Base-by-base conservation (phyloP, 2,329 filamentous ascomycete species). In the Colletotrichum sp. region DNA sequence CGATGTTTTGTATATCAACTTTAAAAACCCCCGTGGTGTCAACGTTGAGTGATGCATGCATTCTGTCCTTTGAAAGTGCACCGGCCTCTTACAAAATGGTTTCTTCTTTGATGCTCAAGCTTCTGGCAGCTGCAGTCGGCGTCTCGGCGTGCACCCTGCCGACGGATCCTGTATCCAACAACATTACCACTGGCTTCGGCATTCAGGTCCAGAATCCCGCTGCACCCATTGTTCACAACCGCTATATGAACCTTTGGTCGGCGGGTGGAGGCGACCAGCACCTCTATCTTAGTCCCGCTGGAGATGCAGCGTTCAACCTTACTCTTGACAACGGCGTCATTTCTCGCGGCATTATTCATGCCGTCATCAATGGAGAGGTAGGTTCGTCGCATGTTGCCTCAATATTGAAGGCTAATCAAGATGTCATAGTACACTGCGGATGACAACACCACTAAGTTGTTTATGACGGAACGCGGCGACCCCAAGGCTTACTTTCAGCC, bases 401-500 rank as follows among this genome's bases (percentile, higher is more conserved):
- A 52, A 36, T 12, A 6, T 32, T 24, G n/a, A 24, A 67, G 16
- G 13, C 16, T 18, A 6, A 13, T 52, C 13, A 30, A 30, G 36
- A n/a, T 10, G 13, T 55, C 62, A 4, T 14, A 86, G 85, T 86
- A 86, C 74, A 83, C 84, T 26, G 78, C 79, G n/a, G 79, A 81
- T 34, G 86, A 88, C 77, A 85, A 88, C 77, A 88, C 86, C 4
- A 88, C 86, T 55, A 88, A 88, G 79, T 82, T 87, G 78, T 88
- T 88, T 80, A 87, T 87, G 84, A 87, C 86, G 4, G 82, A 86
- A 32, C 84, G 86, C 3, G 82, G 82, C 9, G 85, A 87, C 69
- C 85, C 86, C 2, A 81, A 82, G 14, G 86, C 86, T 24, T 77
- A 85, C 69, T 87, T 85, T 69, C 79, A 84, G 52, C 82, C 84